Evolutionary conservation across 352 stramenopile genomes (phyloP).

Genomic region (Phytophthora pini): DNA sequence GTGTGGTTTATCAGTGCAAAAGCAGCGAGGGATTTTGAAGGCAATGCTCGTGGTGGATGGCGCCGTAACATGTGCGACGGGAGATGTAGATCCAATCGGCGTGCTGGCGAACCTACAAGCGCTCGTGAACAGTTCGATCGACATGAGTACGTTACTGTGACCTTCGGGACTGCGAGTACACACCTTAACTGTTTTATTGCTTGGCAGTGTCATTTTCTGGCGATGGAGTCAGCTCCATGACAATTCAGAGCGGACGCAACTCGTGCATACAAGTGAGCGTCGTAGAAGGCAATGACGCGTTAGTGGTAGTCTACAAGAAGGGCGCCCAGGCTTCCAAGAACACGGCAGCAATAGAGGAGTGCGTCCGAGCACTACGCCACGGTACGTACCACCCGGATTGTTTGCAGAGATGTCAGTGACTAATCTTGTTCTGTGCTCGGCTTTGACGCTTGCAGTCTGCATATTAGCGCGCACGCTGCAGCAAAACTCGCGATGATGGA

Average conservation of each 20-base stretch:
- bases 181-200: slow-evolving; percentile 10
- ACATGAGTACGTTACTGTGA: slow-evolving; percentile 76
- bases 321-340: slow-evolving; percentile 67
- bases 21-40: slow-evolving; percentile 89
- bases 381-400: slow-evolving; percentile 43
- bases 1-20: slow-evolving; percentile 67
- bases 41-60: slow-evolving; percentile 91
- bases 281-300: slow-evolving; percentile 76
- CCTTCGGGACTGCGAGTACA: not conserved
- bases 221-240: slow-evolving; percentile 84
- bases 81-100: slow-evolving; percentile 91
- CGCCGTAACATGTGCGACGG: slow-evolving; percentile 79
- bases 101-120: slow-evolving; percentile 91
- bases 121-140: slow-evolving; percentile 83
- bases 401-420: not conserved
- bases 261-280: slow-evolving; percentile 89
- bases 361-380: slow-evolving; percentile 76
- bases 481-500: slow-evolving; percentile 60
- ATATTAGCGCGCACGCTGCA: slow-evolving; percentile 74
- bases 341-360: slow-evolving; percentile 81
- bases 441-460: slow-evolving; percentile 46
- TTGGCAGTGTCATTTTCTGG: slow-evolving; percentile 80
- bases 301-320: slow-evolving; percentile 91
- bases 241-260: slow-evolving; percentile 86
- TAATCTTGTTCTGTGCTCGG: not conserved